Base-by-base conservation (phyloP, 495 filamentous ascomycete species). In the Aspergillus cavernicola region DNA sequence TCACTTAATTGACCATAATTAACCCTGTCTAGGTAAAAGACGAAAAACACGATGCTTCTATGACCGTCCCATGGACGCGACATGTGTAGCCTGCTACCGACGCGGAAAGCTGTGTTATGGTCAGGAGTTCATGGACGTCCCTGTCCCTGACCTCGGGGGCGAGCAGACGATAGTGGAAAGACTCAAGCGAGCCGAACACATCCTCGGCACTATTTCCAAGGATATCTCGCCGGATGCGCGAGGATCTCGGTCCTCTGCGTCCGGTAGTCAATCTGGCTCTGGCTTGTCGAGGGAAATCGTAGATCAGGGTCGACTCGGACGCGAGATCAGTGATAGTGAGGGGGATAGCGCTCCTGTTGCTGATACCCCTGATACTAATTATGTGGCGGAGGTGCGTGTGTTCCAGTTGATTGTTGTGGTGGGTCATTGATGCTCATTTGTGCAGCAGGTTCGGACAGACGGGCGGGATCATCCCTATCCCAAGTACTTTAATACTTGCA, bases 121-220 rank as follows among this genome's bases (percentile, higher is more conserved):
- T 3, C 42, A 45, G n/a, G 42, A 45, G 42, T 45, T 31, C 13
- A 33, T 45, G n/a, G 42, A 45, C 20, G 42, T 45, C 7, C 42
- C 42, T 15, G 6, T 45, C 13, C n/a, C 24, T 33, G 26, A 19
- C 16, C 26, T 45, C 7, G 28, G 16, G 9, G 42, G 28, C 7
- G 26, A 45, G 18, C 24, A 45, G 24, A 45, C 26, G 1, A 33
- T 45, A 1, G 42, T 45, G 6, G 42, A 45, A 26, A 31, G 42
- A 33, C 28, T 45, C 10, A 16, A 13, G 11, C 3, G 42, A 15
- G 42, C 42, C 15, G 42, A 45, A 26, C 13, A 7, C 12, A 31
- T 45, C 10, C 42, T 45, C 26, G 42, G 9, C 15, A 45, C 28
- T 11, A 45, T 45, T 23, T 45, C 42, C 2, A 45, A 33, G 26